phyloP scores from a whole-genome alignment of 108 stramenopile genomes.

The Schizochytrium sp. region DNA sequence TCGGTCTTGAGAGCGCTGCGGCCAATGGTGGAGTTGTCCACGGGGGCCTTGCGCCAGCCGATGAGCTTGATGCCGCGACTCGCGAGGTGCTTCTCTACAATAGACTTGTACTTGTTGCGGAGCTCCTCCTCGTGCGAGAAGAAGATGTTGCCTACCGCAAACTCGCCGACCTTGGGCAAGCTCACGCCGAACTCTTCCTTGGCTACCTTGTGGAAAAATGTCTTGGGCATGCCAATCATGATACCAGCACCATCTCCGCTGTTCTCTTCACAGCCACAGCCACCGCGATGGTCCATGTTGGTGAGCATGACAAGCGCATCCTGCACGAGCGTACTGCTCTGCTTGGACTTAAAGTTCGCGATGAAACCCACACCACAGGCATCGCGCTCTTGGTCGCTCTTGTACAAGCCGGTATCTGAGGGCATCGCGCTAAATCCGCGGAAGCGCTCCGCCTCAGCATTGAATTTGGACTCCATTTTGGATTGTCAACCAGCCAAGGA shows the following conservation, averaged over 20 bases:
- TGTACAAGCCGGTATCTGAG: conserved; percentile 69
- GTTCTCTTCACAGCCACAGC: conserved; percentile 75
- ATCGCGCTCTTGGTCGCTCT: conserved; percentile 87
- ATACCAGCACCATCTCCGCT: conserved; percentile 94
- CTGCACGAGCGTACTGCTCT: conserved; percentile 81
- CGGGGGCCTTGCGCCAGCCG: conserved; percentile 81
- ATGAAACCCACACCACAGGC: conserved; percentile 98
- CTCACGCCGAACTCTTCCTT: conserved; percentile 79
- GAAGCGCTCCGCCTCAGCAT: conserved; percentile 1
- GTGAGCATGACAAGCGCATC: conserved; percentile 34
- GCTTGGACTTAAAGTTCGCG: conserved; percentile 74
- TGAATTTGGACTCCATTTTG: conserved; percentile 2
- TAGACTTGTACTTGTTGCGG: conserved; percentile 62
- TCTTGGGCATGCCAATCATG: conserved; percentile 94
- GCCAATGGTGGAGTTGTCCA: conserved; percentile 55
- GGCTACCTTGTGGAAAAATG: conserved; percentile 89
- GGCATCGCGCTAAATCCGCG: conserved; percentile 41
- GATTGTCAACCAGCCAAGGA: too few relatives aligned
- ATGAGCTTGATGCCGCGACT: conserved; percentile 84
- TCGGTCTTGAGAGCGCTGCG: conserved; percentile 61
- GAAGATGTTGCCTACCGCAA: conserved; percentile 94
- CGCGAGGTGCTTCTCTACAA: conserved; percentile 83
- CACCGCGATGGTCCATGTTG: conserved; percentile 66
- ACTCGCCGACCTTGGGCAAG: conserved; percentile 86
- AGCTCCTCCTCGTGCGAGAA: conserved; percentile 87